Evolutionary conservation across 306 rosid species (phyloP), one percentile per base, ranked within the genome.

Genomic region (Urtica urens): DNA sequence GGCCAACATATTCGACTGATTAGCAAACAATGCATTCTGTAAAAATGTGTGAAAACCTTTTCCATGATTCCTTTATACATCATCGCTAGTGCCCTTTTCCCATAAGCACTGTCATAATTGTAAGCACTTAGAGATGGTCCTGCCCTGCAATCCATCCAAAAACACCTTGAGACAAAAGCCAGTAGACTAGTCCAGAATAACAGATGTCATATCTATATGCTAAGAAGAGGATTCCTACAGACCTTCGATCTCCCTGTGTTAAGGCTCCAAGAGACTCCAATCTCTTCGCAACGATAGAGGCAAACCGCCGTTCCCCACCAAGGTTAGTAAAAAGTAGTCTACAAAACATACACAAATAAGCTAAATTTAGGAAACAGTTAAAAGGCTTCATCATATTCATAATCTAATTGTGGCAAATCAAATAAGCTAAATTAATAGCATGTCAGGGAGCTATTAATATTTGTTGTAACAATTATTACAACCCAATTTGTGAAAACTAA

Each of bases 241-340:
- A 69, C 99, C 99, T 85, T 69, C 99, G 93, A 51, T 92, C 99
- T 55, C 99, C 99, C 67, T 92, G 99, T 28, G 99, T 92, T 65
- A 92, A 71, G 59, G 99, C 99, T 39, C 99, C 96, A 57, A 92
- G 99, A 53, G 99, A 77, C 70, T 77, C 86, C 61, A 92, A 72
- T 84, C 99, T 82, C 77, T 85, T 90, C 26, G 99, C 95, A 69
- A 90, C 99, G 69, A 90, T 82, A 28, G 99, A 90, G 59, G 99
- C 99, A 79, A 90, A 90, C 38, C 99, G 74, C 34, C 99, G 77
- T 51, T 90, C 99, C 49, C 99, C 99, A 30, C 95, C 99, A 57
- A 90, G 99, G 72, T 77, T 77, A 42, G 96, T 81, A 66, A 90
- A 85, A 38, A 90, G 85, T 67, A 90, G 68, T 83, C 99, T 90